Evolutionary conservation across 345 rosid species (phyloP).

Genomic region (Salix caprea): DNA sequence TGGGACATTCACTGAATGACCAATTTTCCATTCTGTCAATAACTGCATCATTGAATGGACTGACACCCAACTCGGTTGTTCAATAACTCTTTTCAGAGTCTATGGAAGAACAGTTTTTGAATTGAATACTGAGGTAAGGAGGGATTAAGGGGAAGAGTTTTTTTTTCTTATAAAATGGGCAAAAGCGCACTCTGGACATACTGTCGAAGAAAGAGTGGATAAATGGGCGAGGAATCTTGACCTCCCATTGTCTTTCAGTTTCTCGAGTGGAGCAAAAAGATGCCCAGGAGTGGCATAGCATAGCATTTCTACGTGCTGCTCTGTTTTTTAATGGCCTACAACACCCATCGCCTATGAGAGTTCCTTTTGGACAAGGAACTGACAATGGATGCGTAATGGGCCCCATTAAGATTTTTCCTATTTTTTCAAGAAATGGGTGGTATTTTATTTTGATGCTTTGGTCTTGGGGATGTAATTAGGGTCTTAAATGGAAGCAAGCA

Average conservation of each 20-base stretch:
- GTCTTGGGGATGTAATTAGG: neutral
- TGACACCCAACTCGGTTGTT: slow-evolving; percentile 11
- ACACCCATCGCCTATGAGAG: neutral
- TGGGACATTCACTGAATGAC: neutral
- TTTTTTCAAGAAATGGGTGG: neutral
- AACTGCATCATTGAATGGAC: slow-evolving; percentile 13
- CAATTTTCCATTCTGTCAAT: neutral
- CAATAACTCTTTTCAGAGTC: neutral
- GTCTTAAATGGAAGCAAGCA: neutral
- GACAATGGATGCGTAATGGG: slow-evolving; percentile 16
- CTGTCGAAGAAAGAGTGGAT: slow-evolving; percentile 38
- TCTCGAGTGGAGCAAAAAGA: slow-evolving; percentile 30
- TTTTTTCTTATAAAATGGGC: slow-evolving; percentile 9
- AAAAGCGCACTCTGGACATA: slow-evolving; percentile 27
- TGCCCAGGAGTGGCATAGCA: slow-evolving; percentile 33
- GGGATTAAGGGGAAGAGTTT: slow-evolving; percentile 2
- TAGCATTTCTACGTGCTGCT: slow-evolving; percentile 6
- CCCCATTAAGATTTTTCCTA: neutral
- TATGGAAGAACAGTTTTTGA: slow-evolving; percentile 15
- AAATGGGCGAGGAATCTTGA: slow-evolving; percentile 59
- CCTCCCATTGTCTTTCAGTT: slow-evolving; percentile 15
- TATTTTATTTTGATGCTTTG: slow-evolving; percentile 1
- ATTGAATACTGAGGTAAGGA: neutral
- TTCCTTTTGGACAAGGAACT: neutral
- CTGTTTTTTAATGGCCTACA: neutral